Percentiles rank a stretch among this genome's conserved stretches.
These are phyloP conservation scores for Murraya paniculata DNA, from an alignment of 345 rosid species.

Conservation along the genomic window DNA sequence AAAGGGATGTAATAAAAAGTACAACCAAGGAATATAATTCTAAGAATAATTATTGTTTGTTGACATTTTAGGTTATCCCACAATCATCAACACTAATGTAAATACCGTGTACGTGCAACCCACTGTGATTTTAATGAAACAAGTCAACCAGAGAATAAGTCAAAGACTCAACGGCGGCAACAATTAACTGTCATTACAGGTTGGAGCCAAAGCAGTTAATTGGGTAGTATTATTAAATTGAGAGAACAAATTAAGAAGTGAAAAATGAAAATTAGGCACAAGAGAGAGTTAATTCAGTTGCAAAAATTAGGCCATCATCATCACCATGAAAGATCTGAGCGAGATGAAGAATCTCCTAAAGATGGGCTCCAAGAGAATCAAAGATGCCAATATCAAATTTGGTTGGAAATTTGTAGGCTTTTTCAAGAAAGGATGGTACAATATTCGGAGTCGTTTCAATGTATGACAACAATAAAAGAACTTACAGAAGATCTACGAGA, in stretches of 20 bases:
- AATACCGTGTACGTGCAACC: too few species aligned
- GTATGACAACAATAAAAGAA: too few species aligned
- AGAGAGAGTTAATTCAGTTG: neutral
- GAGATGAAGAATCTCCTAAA: neutral
- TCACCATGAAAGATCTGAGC: neutral
- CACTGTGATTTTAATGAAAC: too few species aligned
- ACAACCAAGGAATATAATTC: too few species aligned
- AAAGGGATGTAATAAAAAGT: too few species aligned
- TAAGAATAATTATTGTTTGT: too few species aligned
- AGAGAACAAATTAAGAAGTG: neutral
- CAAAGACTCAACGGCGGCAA: too few species aligned
- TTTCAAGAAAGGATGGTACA: neutral
- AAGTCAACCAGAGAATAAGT: too few species aligned
- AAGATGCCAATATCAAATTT: neutral
- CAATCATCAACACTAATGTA: too few species aligned
- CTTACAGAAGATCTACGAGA: too few species aligned
- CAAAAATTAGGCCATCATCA: neutral
- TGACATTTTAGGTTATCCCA: too few species aligned
- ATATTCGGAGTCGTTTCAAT: too few species aligned
- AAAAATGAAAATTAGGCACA: neutral
- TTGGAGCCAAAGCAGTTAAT: neutral
- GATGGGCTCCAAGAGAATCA: neutral
- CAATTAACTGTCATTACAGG: neutral
- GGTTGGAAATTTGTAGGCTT: constrained; percentile 18
- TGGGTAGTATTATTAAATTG: neutral